phyloP scores from a whole-genome alignment of 306 rosid genomes.

The Acacia confusa region DNA sequence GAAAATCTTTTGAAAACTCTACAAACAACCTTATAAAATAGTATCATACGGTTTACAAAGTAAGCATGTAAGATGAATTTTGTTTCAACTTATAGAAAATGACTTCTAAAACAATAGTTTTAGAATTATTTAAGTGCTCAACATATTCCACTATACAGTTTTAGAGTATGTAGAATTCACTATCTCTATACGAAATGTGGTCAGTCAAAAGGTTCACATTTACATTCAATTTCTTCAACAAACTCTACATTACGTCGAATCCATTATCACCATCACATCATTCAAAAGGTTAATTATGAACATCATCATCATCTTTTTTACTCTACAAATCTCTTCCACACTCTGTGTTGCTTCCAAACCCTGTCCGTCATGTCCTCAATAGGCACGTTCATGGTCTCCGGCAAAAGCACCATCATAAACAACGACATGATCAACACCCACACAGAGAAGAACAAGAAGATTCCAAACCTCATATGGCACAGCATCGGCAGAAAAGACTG shows the following conservation, averaged over 20 bases:
- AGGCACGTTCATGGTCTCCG: constrained; percentile 86
- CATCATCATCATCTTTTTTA: constrained; percentile 32
- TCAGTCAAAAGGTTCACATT: background rate
- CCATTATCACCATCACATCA: background rate
- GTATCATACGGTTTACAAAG: background rate
- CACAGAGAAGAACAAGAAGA: constrained; percentile 79
- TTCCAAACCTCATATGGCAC: constrained; percentile 81
- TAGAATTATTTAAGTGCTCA: too few relatives aligned
- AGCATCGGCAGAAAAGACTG: constrained; percentile 86
- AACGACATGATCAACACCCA: constrained; percentile 79
- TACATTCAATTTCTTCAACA: background rate
- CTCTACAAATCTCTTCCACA: constrained; percentile 80
- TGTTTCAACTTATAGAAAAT: too few relatives aligned
- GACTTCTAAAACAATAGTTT: too few relatives aligned
- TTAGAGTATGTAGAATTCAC: background rate
- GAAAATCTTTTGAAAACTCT: background rate
- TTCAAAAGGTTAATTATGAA: background rate
- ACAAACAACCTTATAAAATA: background rate
- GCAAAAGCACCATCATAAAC: constrained; percentile 61
- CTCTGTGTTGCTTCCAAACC: constrained; percentile 88
- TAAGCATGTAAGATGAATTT: too few relatives aligned
- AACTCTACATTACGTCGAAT: background rate
- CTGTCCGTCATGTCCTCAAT: constrained; percentile 90
- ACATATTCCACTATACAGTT: background rate
- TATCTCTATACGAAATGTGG: background rate